Evolutionary conservation across 345 rosid species (phyloP).

Genomic region (Eutrema japonicum): DNA sequence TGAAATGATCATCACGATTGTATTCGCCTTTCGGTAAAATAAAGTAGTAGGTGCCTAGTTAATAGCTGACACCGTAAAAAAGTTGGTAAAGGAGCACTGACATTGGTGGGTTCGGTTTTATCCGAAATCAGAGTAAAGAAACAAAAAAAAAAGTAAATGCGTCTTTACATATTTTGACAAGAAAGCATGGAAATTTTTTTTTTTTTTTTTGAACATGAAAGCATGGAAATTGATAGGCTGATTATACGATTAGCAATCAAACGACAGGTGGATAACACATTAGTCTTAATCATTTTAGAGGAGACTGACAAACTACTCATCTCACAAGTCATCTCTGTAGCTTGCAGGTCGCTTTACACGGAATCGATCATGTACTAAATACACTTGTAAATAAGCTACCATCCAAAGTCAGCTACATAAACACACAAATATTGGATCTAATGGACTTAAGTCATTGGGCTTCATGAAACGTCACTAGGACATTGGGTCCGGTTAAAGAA

Average conservation of each 20-base stretch:
- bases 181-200: neutral
- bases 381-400: neutral
- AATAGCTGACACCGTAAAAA: neutral
- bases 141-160: neutral
- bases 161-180: constrained; percentile 11
- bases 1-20: constrained; percentile 18
- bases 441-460: too few species aligned
- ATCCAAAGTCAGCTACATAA: too few species aligned
- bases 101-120: neutral
- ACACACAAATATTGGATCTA: too few species aligned
- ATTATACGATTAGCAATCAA: neutral
- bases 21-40: constrained; percentile 16
- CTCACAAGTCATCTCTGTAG: neutral
- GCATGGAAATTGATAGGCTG: neutral
- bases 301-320: neutral
- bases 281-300: neutral
- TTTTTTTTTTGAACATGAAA: too few species aligned
- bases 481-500: too few species aligned
- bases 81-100: constrained; percentile 24
- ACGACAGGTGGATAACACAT: neutral
- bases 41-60: neutral
- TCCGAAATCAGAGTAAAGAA: neutral
- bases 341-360: neutral
- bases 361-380: neutral
- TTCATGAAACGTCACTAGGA: too few species aligned